Evolutionary conservation across 2,329 filamentous ascomycete genomes (phyloP).

Genomic region (Ceratocystis diversiconidia): DNA sequence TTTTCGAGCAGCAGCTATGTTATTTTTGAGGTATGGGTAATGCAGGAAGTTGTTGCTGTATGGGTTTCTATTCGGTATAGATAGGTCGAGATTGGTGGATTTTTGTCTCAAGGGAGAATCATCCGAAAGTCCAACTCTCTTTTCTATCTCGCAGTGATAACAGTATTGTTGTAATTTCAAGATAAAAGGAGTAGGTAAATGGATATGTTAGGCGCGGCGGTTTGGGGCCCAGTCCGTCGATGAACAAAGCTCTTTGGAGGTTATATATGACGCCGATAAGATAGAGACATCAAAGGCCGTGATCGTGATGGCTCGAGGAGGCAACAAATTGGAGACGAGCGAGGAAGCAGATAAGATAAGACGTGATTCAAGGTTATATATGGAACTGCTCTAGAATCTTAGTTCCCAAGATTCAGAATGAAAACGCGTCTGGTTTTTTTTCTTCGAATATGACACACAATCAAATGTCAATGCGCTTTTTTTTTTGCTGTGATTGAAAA

Average conservation of each 20-base stretch:
- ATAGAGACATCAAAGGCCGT: neutral
- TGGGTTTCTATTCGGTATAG: neutral
- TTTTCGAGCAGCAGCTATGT: constrained; percentile 16
- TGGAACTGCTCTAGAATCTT: constrained; percentile 3
- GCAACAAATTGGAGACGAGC: neutral
- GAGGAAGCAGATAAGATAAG: constrained; percentile 7
- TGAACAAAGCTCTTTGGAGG: neutral
- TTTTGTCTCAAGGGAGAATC: neutral
- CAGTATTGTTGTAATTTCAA: neutral
- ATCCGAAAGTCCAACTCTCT: neutral
- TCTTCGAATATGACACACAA: neutral
- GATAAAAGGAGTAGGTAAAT: neutral
- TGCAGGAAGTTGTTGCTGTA: neutral
- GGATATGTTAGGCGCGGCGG: neutral
- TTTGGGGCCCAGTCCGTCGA: neutral
- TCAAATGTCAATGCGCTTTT: constrained; percentile 5
- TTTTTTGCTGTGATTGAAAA: neutral
- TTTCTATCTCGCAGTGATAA: neutral
- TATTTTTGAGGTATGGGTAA: neutral
- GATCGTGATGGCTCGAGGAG: neutral
- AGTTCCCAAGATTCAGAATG: neutral
- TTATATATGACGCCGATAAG: neutral
- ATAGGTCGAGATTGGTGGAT: neutral
- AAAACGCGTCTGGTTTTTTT: neutral
- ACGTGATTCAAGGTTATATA: constrained; percentile 4